Evolutionary conservation across 2,329 filamentous ascomycete species (phyloP).

Genomic region (Penicillium freii): DNA sequence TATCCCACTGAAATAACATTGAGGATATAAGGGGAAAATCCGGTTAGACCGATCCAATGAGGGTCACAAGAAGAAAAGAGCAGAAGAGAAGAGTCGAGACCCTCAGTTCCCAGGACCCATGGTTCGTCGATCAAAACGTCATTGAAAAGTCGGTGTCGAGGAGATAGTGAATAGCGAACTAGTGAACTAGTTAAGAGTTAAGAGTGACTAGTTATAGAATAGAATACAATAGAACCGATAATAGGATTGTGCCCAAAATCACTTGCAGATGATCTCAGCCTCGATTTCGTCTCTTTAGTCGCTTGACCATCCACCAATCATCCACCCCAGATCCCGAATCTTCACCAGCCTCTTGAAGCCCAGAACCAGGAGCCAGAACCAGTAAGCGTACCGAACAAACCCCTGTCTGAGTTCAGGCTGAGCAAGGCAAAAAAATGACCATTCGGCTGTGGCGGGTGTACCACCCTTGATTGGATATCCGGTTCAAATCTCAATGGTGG

Average conservation of each 20-base stretch:
- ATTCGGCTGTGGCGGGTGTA: slow-evolving; percentile 7
- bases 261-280: slow-evolving; percentile 5
- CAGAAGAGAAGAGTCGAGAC: neutral
- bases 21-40: neutral
- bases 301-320: slow-evolving; percentile 23
- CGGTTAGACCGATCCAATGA: neutral
- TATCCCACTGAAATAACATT: neutral
- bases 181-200: too few species aligned
- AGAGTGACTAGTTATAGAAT: too few species aligned
- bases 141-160: neutral
- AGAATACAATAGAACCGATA: too few species aligned
- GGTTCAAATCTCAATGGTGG: slow-evolving; percentile 9
- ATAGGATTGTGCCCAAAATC: neutral
- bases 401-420: slow-evolving; percentile 14
- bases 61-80: too few species aligned
- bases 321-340: slow-evolving; percentile 1
- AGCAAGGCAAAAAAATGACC: slow-evolving; percentile 12
- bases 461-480: neutral
- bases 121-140: slow-evolving; percentile 5
- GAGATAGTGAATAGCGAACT: too few species aligned
- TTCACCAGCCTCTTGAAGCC: slow-evolving; percentile 3
- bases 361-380: slow-evolving; percentile 15
- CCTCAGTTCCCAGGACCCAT: neutral
- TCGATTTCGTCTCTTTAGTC: neutral
- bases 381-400: slow-evolving; percentile 18